phyloP scores from a whole-genome alignment of 2,329 filamentous ascomycete genomes.

The Aspergillus japonicus region DNA sequence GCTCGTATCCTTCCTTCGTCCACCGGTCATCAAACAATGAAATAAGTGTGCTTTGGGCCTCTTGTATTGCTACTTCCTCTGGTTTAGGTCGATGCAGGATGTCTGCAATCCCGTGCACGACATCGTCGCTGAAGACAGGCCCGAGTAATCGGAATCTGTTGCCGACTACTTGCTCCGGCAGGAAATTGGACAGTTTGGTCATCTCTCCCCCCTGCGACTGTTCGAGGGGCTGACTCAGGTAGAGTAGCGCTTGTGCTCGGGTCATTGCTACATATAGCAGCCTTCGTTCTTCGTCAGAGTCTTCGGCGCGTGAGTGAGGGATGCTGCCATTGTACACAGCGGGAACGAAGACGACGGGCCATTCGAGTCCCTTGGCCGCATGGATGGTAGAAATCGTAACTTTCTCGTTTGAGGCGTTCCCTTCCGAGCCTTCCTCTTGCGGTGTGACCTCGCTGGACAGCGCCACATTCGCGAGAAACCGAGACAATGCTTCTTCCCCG shows the following conservation, averaged over 20 bases:
- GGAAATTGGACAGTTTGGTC: constrained; percentile 69
- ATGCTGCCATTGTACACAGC: constrained; percentile 87
- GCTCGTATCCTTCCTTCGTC: constrained; percentile 61
- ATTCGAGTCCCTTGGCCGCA: constrained; percentile 91
- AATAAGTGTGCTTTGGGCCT: constrained; percentile 45
- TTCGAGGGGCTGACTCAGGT: constrained; percentile 75
- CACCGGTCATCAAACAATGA: constrained; percentile 64
- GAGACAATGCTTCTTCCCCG: constrained; percentile 65
- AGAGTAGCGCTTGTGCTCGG: constrained; percentile 79
- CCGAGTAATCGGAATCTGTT: constrained; percentile 61
- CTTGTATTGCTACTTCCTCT: constrained; percentile 54
- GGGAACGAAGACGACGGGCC: constrained; percentile 92
- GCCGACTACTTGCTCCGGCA: constrained; percentile 57
- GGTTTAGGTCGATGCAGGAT: constrained; percentile 68
- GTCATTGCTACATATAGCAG: constrained; percentile 97
- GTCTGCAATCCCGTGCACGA: constrained; percentile 65
- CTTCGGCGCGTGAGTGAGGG: constrained; percentile 81
- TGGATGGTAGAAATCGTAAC: constrained; percentile 96
- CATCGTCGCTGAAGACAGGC: constrained; percentile 63
- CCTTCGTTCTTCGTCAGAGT: constrained; percentile 81
- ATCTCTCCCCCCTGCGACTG: constrained; percentile 60
- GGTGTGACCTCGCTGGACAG: constrained; percentile 71
- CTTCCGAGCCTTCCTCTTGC: constrained; percentile 54
- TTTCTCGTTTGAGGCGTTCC: constrained; percentile 52
- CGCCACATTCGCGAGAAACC: constrained; percentile 86